Evolutionary conservation across 345 rosid species (phyloP), one percentile per base, ranked within the genome.

Genomic region (Alliaria petiolata): DNA sequence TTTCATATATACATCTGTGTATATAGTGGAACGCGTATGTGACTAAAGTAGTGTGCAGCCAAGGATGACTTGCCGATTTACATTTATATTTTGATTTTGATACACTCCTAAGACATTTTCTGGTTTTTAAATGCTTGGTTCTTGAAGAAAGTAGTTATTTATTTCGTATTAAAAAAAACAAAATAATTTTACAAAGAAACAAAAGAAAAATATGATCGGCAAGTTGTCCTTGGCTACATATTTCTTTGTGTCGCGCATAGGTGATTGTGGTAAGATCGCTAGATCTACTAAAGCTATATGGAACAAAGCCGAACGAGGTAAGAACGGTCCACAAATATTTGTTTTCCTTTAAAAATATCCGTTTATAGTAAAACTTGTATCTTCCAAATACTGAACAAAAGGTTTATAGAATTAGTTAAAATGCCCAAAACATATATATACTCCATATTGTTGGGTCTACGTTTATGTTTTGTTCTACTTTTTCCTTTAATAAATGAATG

Each of bases 31-130:
- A 72, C 66, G 47, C 72, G 80, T 67, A 59, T 75, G 85, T 28
- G 80, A 64, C 78, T 79, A 79, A 83, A 84, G 69, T 74, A 78
- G 62, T 34, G 75, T 85, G 85, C 87, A 85, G 89, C 89, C 89
- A 85, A 82, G 89, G 85, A 85, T 85, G 89, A 85, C 89, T 85
- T 85, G 87, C 89, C 89, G 82, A 81, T 81, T 35, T 54, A 40
- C 47, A 17, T 69, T 4, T 28, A 36, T 16, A 12, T 51, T 51
- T 43, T n/a, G n/a, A n/a, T n/a, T n/a, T 31, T 52, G 25, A n/a
- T 61, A 14, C 63, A 52, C 10, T 36, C 17, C 3, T 5, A 40
- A 58, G 3, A n/a, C n/a, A n/a, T n/a, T 12, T 58, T 40, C 4
- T 30, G 22, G 16, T 19, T 19, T 44, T 36, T 42, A 28, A n/a